Evolutionary conservation across 176 grass and related monocot species (phyloP).

Genomic region (Phoenix roebelenii): DNA sequence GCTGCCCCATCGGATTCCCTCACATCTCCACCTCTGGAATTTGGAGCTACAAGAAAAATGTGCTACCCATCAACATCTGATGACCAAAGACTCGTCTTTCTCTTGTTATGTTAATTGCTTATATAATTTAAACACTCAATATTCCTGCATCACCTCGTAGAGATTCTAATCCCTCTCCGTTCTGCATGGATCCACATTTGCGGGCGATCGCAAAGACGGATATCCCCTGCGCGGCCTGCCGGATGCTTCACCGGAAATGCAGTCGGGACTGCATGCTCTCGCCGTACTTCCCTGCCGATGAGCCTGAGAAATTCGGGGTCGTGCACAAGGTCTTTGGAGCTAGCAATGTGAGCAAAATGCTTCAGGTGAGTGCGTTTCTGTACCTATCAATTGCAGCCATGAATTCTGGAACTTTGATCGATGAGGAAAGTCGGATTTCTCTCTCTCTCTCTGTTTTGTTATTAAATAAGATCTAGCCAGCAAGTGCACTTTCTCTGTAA

Average conservation of each 20-base stretch:
- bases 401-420: too few species aligned
- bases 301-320: slow-evolving; percentile 26
- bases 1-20: too few species aligned
- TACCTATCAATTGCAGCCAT: background rate
- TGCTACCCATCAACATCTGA: too few species aligned
- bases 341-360: slow-evolving; percentile 40
- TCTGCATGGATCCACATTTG: slow-evolving; percentile 12
- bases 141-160: too few species aligned
- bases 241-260: slow-evolving; percentile 35
- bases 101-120: too few species aligned
- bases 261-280: slow-evolving; percentile 20
- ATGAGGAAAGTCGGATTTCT: too few species aligned
- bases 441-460: too few species aligned
- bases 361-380: slow-evolving; percentile 16
- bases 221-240: slow-evolving; percentile 29
- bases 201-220: background rate
- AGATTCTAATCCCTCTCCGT: background rate
- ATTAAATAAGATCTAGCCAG: too few species aligned
- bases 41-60: too few species aligned
- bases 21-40: too few species aligned
- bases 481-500: too few species aligned
- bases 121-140: background rate
- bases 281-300: slow-evolving; percentile 29
- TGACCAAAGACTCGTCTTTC: too few species aligned
- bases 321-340: slow-evolving; percentile 42